Evolutionary conservation across 2,329 filamentous ascomycete genomes (phyloP).

Genomic region (Penicillium sp.): DNA sequence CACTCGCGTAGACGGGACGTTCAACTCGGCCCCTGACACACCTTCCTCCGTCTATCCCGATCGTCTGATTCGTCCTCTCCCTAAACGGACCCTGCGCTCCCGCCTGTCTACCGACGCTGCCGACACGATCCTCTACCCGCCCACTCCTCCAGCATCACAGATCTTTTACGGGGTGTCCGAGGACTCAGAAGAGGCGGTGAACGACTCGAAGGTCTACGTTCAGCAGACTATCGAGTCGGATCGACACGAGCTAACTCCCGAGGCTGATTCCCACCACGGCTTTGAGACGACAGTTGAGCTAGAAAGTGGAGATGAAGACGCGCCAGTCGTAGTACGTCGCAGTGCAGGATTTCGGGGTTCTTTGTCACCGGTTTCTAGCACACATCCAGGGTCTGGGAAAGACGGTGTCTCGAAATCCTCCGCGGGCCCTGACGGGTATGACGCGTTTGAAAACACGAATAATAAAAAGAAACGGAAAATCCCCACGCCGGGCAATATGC

Average conservation of each 20-base stretch:
- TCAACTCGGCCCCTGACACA: constrained; percentile 62
- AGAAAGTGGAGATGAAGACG: constrained; percentile 64
- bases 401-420: constrained; percentile 50
- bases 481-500: constrained; percentile 76
- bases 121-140: constrained; percentile 77
- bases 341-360: constrained; percentile 43
- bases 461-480: constrained; percentile 99
- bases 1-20: constrained; percentile 47
- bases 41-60: constrained; percentile 80
- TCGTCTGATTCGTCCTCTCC: constrained; percentile 87
- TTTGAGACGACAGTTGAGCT: constrained; percentile 57
- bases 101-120: constrained; percentile 82
- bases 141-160: constrained; percentile 67
- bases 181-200: constrained; percentile 56
- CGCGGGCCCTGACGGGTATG: constrained; percentile 81
- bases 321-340: constrained; percentile 43
- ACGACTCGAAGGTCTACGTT: constrained; percentile 47
- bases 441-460: constrained; percentile 96
- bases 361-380: constrained; percentile 31
- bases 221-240: constrained; percentile 45
- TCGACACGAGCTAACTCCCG: constrained; percentile 38
- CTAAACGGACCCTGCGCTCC: constrained; percentile 83
- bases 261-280: constrained; percentile 42
- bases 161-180: constrained; percentile 71
- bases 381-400: constrained; percentile 29